Conservation (phyloP, 805 yeast genomes). For the Ogataea ganodermae region DNA sequence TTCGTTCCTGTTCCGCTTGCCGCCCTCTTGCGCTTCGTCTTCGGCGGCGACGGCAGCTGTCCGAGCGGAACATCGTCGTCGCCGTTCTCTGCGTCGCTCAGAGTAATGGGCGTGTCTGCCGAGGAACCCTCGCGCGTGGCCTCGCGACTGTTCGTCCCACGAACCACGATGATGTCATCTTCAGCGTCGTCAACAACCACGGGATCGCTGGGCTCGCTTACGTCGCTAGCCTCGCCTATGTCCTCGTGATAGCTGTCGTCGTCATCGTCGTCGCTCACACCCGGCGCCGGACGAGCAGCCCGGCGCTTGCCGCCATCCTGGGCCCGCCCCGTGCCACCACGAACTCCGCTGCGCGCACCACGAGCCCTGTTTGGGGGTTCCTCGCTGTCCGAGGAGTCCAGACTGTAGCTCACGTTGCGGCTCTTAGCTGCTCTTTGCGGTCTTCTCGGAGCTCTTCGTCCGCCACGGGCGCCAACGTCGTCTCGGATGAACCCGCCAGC, state of each 20-base stretch:
- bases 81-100: slow-evolving; percentile 16
- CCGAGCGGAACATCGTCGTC: slow-evolving; percentile 20
- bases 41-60: slow-evolving; percentile 12
- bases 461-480: slow-evolving; percentile 35
- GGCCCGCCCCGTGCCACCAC: slow-evolving; percentile 2
- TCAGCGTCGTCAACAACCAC: slow-evolving; percentile 27
- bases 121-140: not conserved
- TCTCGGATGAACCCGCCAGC: slow-evolving; percentile 47
- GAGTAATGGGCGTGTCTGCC: slow-evolving; percentile 13
- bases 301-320: slow-evolving; percentile 16
- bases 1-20: not conserved
- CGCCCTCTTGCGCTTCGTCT: slow-evolving; percentile 9
- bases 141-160: not conserved
- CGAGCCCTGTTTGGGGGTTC: not conserved
- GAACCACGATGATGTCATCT: slow-evolving; percentile 27
- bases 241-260: slow-evolving; percentile 16
- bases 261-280: slow-evolving; percentile 10
- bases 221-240: slow-evolving; percentile 26
- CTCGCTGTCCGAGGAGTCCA: slow-evolving; percentile 9
- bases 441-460: slow-evolving; percentile 19
- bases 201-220: slow-evolving; percentile 21
- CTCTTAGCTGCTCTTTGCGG: slow-evolving; percentile 14
- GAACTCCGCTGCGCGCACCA: too few relatives aligned
- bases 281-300: not conserved
- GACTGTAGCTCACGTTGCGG: slow-evolving; percentile 11